These are phyloP conservation scores for Aegle marmelos DNA, from an alignment of 345 rosid genomes.

Conservation along the genomic window DNA sequence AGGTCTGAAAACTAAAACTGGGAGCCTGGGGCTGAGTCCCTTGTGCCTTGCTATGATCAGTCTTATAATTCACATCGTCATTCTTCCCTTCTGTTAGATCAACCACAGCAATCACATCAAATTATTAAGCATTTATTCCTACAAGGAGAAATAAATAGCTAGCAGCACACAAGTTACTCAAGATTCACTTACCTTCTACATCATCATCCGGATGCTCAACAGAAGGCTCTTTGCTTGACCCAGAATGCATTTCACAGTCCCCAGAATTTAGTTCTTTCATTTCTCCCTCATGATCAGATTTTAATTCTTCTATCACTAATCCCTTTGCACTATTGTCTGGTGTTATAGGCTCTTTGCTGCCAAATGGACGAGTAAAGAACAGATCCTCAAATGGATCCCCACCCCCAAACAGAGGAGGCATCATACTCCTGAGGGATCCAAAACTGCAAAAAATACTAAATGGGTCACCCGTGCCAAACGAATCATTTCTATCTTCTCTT, in stretches of 20 bases:
- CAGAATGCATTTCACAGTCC: constrained; percentile 2
- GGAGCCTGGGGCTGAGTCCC: constrained; percentile 30
- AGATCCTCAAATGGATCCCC: constrained; percentile 80
- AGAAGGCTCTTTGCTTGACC: constrained; percentile 40
- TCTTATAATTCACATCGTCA: constrained; percentile 25
- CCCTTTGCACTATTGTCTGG: constrained; percentile 27
- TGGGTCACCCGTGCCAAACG: constrained; percentile 39
- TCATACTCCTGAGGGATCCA: constrained; percentile 28
- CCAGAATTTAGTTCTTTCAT: constrained; percentile 7
- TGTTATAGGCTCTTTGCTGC: constrained; percentile 5
- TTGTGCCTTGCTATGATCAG: constrained; percentile 21
- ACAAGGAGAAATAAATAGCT: not conserved
- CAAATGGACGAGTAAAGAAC: constrained; percentile 58
- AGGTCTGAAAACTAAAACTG: constrained; percentile 37
- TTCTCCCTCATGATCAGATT: constrained; percentile 51
- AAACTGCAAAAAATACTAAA: constrained; percentile 33
- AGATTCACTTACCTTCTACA: constrained; percentile 40
- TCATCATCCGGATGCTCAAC: constrained; percentile 76
- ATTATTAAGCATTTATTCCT: not conserved
- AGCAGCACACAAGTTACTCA: not conserved
- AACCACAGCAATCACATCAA: constrained; percentile 14
- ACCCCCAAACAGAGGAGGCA: constrained; percentile 52
- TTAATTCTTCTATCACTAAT: constrained; percentile 59
- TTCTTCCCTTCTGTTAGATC: constrained; percentile 37
- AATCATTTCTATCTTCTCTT: constrained; percentile 31